Base-by-base conservation (phyloP, 78 protist genomes). In the Dictyostelium firmibasis region DNA sequence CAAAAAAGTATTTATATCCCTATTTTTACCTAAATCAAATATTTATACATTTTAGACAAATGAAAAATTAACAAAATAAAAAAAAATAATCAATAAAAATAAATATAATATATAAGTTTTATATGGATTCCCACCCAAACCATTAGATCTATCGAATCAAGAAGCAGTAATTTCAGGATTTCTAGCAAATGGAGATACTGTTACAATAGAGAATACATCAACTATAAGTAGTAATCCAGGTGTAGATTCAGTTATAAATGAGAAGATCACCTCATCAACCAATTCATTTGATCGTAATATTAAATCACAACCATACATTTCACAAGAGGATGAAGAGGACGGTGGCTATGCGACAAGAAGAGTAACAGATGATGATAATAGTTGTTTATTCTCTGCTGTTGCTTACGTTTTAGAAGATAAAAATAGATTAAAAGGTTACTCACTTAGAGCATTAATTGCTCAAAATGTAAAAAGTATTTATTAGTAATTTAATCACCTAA, bases 311-410 rank as follows among this genome's bases (percentile, higher is more conserved):
- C 79, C 79, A 33, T 72, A 33, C 11, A 16, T 72, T 16, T 72
- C 43, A 14, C 75, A 67, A 67, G 79, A 72, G 3, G 79, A 72
- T 4, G 79, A 72, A 33, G 69, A 44, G 0, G 33, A 20, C 57
- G 87, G 50, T 43, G 94, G 94, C 20, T 81, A 44, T 50, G 84
- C 77, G 23, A 33, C 41, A 16, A 78, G 94, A 81, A 78, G 94
- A 78, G 33, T 36, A 23, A 89, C 94, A 11, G 94, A 89, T 6
- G 75, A 89, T 89, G 94, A 89, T 35, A 89, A 89, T 75, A 89
- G 94, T 81, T 89, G 94, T 81, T 9, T 89, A 35, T 89, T 89
- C 60, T 79, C 86, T 89, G 86, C 94, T 10, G 87, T 89, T 41
- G 94, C 94, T 1, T 89, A 89, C 70, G 94, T 89, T 29, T 33